Evolutionary conservation across 2,329 filamentous ascomycete species (phyloP).

Genomic region (Beauveria rudraprayagi): DNA sequence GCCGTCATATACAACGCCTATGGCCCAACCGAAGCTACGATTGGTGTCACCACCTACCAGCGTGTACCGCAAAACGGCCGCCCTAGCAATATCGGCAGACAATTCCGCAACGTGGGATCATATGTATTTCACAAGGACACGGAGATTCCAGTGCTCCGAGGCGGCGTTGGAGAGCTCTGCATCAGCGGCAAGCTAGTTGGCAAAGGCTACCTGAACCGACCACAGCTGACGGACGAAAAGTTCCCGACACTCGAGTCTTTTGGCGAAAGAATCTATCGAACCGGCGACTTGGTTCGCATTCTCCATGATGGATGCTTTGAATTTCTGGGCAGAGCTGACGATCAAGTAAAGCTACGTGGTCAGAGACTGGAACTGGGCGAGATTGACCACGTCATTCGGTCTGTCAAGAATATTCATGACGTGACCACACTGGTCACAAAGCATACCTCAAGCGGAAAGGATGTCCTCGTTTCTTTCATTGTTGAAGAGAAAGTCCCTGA

Average conservation of each 20-base stretch:
- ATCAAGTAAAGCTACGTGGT: constrained; percentile 85
- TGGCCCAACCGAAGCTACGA: constrained; percentile 87
- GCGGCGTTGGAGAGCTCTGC: constrained; percentile 80
- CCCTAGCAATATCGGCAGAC: constrained; percentile 77
- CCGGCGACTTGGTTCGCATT: constrained; percentile 79
- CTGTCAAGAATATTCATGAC: constrained; percentile 51
- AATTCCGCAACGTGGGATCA: constrained; percentile 81
- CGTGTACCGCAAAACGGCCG: constrained; percentile 70
- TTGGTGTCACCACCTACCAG: constrained; percentile 85
- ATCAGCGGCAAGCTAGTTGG: constrained; percentile 81
- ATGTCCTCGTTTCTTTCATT: constrained; percentile 75
- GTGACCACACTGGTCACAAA: constrained; percentile 68
- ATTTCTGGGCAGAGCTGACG: constrained; percentile 80
- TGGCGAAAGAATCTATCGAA: constrained; percentile 67
- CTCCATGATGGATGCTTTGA: constrained; percentile 75
- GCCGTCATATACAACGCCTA: constrained; percentile 87
- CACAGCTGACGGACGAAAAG: constrained; percentile 65
- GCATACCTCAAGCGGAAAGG: constrained; percentile 64
- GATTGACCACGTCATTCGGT: constrained; percentile 75
- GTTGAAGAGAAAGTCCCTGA: constrained; percentile 15
- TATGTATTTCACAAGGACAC: constrained; percentile 67
- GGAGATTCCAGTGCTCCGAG: constrained; percentile 62
- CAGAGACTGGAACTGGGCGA: constrained; percentile 86
- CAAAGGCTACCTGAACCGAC: constrained; percentile 77
- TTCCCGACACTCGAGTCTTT: constrained; percentile 59